Percentiles rank a stretch among this genome's conserved stretches.
Conservation (phyloP, 164 flowering plant species). For the Annona cherimola region DNA sequence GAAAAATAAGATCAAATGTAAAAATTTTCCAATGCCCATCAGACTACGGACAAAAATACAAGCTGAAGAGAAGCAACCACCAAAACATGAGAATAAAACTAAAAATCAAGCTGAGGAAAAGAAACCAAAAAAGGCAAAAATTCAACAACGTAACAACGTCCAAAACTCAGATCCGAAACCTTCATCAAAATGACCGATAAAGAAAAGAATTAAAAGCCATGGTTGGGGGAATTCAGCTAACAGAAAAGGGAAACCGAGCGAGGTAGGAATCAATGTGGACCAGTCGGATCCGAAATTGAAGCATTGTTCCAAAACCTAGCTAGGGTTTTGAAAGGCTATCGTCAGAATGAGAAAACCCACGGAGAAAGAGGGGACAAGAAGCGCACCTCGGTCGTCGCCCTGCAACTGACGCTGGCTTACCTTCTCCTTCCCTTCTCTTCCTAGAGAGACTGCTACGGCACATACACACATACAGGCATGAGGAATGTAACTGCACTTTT, state of each 20-base stretch:
- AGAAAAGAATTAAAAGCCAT: neutral
- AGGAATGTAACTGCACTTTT: neutral
- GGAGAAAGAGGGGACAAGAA: neutral
- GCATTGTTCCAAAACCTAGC: neutral
- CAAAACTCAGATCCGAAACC: neutral
- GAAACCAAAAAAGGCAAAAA: neutral
- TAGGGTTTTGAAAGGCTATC: neutral
- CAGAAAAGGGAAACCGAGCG: neutral
- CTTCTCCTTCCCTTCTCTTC: neutral
- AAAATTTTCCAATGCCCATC: neutral
- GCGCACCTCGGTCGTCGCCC: neutral
- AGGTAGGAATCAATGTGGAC: neutral
- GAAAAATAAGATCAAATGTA: neutral
- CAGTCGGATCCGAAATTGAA: neutral
- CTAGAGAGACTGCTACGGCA: neutral
- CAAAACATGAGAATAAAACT: neutral
- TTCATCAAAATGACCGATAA: neutral
- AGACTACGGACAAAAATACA: neutral
- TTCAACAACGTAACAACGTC: too few species aligned
- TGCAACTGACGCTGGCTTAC: neutral
- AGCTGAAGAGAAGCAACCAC: neutral
- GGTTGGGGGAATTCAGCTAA: neutral
- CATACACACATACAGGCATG: neutral
- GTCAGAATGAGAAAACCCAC: neutral
- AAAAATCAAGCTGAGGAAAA: neutral